Base-by-base conservation (phyloP, 495 filamentous ascomycete species). In the Mytilinidion resinicola region DNA sequence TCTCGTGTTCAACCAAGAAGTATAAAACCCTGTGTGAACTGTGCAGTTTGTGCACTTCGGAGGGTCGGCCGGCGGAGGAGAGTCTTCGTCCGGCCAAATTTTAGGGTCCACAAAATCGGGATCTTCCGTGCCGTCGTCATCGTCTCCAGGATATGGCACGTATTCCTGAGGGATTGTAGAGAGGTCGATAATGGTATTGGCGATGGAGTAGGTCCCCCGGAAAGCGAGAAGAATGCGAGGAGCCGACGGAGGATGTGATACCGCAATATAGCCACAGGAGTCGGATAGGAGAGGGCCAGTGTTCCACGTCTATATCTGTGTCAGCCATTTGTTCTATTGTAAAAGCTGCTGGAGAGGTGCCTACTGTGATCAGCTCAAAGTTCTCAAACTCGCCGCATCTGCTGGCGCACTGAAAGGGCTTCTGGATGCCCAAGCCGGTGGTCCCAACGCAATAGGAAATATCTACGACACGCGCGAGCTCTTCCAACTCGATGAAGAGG, bases 391-490 rank as follows among this genome's bases (percentile, higher is more conserved):
- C 88, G 8, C 71, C 67, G 71, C 93, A 98, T 66, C 85, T 88
- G 58, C 86, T 91, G 21, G 84, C 80, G 69, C 93, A 98, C 42
- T 82, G 67, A 68, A 98, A 98, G 9, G 93, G 93, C 55, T 82
- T 80, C 8, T 78, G 73, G 55, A 97, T 82, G 36, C 93, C 93
- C 1, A 78, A 74, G 39, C 71, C 69, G n/a, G 82, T 78, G n/a
- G 80, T 83, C 42, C 89, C 88, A 54, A 97, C 87, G 71, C 93
- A 98, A 77, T 98, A 98, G 33, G 90, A 77, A 49, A 98, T 93
- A 61, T 98, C 95, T 30, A 96, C 92, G 3, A 98, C 78, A 44
- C 90, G 84, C 12, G 92, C 81, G 52, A 91, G 73, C 67, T 95
- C 89, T 65, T 96, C 89, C 20, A 98, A 80, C 12, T 90, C 87